Base-by-base conservation (phyloP, 1,139 yeast species). In the Pichia sp. region DNA sequence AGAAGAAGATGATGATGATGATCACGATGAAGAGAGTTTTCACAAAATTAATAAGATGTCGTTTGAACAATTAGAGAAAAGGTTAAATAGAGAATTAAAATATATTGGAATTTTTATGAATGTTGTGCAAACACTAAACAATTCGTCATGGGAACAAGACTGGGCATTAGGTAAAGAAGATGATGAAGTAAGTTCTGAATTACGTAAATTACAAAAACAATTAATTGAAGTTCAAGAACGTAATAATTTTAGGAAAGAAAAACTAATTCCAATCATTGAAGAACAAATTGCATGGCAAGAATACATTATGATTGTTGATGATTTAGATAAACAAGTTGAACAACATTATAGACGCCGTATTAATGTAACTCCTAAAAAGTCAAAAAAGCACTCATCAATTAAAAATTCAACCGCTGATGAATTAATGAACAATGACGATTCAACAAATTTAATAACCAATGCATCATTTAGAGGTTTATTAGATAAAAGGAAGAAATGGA, bases 211-310 rank as follows among this genome's bases (percentile, higher is more conserved):
- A 43, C 97, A 94, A 60, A 68, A 69, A 39, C 81, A 85, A 49
- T 68, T 94, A 47, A 76, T 74, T 50, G 75, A 72, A 28, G 81
- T 83, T 0, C 75, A 82, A 3, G 70, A 68, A 28, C 69, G 78
- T 47, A 92, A 94, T 61, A 74, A 80, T 50, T 77, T 76, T 48
- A 72, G 90, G 50, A 86, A 86, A 60, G 74, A 78, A 52, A 68
- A 70, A 38, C 63, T 94, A 41, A 67, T 82, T 27, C 95, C 96
- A 1, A 57, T 83, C 0, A 74, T 90, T n/a, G 92, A 89, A 57
- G 95, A 86, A 50, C 95, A 87, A 57, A 73, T 94, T 57, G 97
- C 97, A 26, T 92, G 92, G 78, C 97, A 92, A 62, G 98, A 94
- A 62, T 94, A 87, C 61, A 71, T 82, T 46, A 85, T 94, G 12